A percentile compares a stretch with the other conserved stretches of the same genome.
Conservation (phyloP, 208 protist species). For the Crithidia acanthocephali region DNA sequence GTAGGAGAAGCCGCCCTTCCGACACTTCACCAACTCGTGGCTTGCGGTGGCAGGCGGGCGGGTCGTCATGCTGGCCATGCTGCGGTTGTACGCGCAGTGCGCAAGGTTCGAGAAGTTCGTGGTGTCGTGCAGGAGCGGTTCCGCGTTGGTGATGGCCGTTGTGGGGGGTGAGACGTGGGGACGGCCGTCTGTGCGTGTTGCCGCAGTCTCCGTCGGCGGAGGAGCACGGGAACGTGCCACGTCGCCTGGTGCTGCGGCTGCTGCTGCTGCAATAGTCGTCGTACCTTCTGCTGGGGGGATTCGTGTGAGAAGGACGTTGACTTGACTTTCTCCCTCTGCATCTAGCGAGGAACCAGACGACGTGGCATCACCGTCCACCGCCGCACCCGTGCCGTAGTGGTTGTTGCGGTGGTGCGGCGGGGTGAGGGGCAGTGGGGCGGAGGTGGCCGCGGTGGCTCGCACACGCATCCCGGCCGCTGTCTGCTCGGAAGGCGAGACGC, state of each 20-base stretch:
- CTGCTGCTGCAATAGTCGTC: neutral
- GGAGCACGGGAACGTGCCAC: too few relatives aligned
- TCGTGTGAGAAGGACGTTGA: too few relatives aligned
- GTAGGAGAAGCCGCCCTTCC: slow-evolving; percentile 25
- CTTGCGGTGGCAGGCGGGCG: slow-evolving; percentile 3
- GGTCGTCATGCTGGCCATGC: slow-evolving; percentile 13
- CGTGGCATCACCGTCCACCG: neutral
- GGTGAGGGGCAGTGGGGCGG: too few relatives aligned
- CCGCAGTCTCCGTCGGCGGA: too few relatives aligned
- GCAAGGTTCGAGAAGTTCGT: slow-evolving; percentile 7
- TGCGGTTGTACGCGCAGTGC: slow-evolving; percentile 6
- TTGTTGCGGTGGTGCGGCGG: too few relatives aligned
- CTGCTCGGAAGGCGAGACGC: neutral
- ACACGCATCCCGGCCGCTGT: neutral
- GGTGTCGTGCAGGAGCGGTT: neutral
- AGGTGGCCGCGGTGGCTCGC: neutral
- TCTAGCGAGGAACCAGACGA: neutral
- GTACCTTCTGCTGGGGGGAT: too few relatives aligned
- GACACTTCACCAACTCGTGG: neutral
- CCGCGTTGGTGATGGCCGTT: neutral
- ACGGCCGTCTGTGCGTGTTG: neutral
- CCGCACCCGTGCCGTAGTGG: neutral
- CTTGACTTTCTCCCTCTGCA: neutral
- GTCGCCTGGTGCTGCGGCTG: too few relatives aligned
- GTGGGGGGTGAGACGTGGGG: neutral